Base-by-base conservation (phyloP, 192 early-diverging fungal genomes). In the Gaertneriomyces semiglobifer region DNA sequence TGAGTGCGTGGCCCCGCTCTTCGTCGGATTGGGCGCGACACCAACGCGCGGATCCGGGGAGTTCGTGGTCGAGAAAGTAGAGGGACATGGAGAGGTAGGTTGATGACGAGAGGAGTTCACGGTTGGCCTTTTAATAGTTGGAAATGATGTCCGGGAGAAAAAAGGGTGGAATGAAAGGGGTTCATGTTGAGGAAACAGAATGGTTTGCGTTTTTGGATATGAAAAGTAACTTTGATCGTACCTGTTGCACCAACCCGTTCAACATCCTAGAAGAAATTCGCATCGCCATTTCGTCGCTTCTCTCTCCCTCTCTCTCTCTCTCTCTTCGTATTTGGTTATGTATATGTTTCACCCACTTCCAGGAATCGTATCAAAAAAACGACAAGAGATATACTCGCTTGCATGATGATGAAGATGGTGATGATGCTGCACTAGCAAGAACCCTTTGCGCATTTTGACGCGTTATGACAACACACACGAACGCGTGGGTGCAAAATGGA, bases 51-150 rank as follows among this genome's bases (percentile, higher is more conserved):
- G 66, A 70, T 0, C 76, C 76, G 4, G 67, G 71, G n/a, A 77
- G 68, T 46, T 77, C 76, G 46, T 66, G 66, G 50, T 77, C 76
- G 38, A 50, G 51, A 65, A 77, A 77, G 72, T 72, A 77, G 6
- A 77, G 60, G 11, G 76, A 77, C 54, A 74, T 63, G 40, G 76
- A 73, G n/a, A 77, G 68, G 48, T 77, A 77, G 44, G 40, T 25
- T 58, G 58, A 58, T 40, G 67, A 70, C 12, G 59, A 44, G 12
- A 48, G 40, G 12, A 77, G 69, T 45, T 77, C 76, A 40, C 64
- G 40, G 48, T 77, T 77, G 44, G 76, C 76, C 63, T 18, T 10
- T 33, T 10, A 56, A 12, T 1, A 56, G 48, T 50, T 50, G 12
- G 2, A 50, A 0, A 50, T 12, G 48, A 50, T n/a, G 48, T 50